Conservation (phyloP, 2,329 filamentous ascomycete species). For the Phialophora macrospora region DNA sequence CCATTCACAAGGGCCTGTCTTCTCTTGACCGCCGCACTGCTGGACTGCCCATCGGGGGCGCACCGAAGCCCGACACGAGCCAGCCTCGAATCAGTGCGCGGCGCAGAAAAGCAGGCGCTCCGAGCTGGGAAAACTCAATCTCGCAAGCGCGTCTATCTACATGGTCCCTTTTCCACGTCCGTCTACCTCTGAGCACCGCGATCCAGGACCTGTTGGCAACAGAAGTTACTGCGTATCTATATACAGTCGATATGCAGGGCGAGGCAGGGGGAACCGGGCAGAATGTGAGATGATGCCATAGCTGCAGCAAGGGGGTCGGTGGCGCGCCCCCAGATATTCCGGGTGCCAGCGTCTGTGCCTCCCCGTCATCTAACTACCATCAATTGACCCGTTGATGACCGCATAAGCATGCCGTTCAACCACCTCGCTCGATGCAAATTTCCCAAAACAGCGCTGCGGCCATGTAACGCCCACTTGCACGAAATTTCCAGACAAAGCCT, state of each 20-base stretch:
- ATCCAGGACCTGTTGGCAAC: neutral
- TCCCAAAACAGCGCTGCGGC: constrained; percentile 2
- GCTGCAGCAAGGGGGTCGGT: constrained; percentile 4
- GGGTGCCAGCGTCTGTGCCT: neutral
- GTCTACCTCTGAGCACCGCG: neutral
- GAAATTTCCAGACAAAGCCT: neutral
- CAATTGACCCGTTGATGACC: neutral
- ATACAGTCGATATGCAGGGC: constrained; percentile 11
- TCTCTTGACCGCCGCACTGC: neutral
- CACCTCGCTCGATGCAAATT: neutral
- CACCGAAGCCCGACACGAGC: neutral
- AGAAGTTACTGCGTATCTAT: neutral
- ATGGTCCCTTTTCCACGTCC: neutral
- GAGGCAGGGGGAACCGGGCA: constrained; percentile 10
- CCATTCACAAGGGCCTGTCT: neutral
- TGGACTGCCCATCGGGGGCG: neutral
- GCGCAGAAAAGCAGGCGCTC: too few species aligned
- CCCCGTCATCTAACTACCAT: constrained; percentile 9
- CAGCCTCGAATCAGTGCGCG: neutral
- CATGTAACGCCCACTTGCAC: constrained; percentile 1
- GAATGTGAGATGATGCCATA: constrained; percentile 9
- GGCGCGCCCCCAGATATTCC: neutral
- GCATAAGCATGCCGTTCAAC: neutral
- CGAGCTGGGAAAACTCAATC: neutral
- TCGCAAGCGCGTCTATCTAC: neutral